phyloP scores from a whole-genome alignment of 768 basidiomycete genomes.

The Phylloporus scabripes region DNA sequence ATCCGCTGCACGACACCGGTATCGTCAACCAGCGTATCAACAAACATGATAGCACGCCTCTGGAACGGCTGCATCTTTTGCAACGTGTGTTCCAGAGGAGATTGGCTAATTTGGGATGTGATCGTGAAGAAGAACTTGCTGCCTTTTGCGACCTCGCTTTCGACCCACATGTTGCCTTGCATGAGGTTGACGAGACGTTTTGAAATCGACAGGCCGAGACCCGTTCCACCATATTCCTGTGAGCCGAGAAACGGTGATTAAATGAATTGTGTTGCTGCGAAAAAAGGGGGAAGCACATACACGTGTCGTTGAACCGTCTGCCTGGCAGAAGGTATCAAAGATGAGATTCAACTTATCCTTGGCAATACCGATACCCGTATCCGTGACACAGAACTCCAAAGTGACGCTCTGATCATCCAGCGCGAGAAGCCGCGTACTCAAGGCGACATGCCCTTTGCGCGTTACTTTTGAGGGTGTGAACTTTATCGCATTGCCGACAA shows the following conservation, averaged over 20 bases:
- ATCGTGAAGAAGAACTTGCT: slow-evolving; percentile 97
- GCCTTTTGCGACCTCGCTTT: slow-evolving; percentile 88
- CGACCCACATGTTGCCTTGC: slow-evolving; percentile 99
- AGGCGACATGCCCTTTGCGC: slow-evolving; percentile 71
- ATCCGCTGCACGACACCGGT: slow-evolving; percentile 75
- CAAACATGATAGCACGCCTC: slow-evolving; percentile 84
- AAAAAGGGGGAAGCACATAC: slow-evolving; percentile 38
- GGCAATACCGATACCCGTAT: slow-evolving; percentile 98
- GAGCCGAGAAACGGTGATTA: slow-evolving; percentile 12
- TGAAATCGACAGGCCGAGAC: slow-evolving; percentile 93
- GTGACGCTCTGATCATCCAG: slow-evolving; percentile 81
- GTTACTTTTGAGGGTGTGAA: slow-evolving; percentile 82
- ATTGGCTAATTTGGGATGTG: slow-evolving; percentile 74
- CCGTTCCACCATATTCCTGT: slow-evolving; percentile 96
- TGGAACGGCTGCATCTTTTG: slow-evolving; percentile 82
- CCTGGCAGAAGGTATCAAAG: slow-evolving; percentile 98
- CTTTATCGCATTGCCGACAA: slow-evolving; percentile 96
- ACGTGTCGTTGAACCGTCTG: slow-evolving; percentile 95
- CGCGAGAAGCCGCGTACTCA: slow-evolving; percentile 64
- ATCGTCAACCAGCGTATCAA: slow-evolving; percentile 77
- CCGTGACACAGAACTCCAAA: slow-evolving; percentile 94
- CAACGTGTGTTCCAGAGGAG: slow-evolving; percentile 65
- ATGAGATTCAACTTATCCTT: slow-evolving; percentile 97
- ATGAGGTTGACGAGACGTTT: slow-evolving; percentile 95
- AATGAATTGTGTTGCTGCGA: slow-evolving; percentile 6